Evolutionary conservation across 257 asterid genomes (phyloP).

Genomic region (Mitragyna speciosa): DNA sequence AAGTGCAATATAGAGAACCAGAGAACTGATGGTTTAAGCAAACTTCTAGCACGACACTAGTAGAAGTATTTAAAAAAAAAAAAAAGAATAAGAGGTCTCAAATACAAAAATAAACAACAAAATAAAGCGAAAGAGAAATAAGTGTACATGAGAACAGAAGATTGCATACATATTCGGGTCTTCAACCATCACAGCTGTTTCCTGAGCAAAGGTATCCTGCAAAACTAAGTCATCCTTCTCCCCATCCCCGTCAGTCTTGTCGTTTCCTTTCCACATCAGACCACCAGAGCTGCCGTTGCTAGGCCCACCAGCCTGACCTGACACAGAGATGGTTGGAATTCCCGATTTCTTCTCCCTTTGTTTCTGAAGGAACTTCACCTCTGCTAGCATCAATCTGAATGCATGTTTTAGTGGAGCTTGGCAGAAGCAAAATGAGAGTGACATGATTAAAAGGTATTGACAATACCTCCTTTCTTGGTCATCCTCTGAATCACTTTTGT

Average conservation of each 20-base stretch:
- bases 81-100: background rate
- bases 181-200: constrained; percentile 96
- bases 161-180: constrained; percentile 82
- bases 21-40: background rate
- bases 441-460: background rate
- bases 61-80: too few relatives aligned
- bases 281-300: constrained; percentile 28
- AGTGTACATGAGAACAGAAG: background rate
- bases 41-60: background rate
- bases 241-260: constrained; percentile 62
- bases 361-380: constrained; percentile 89
- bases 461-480: constrained; percentile 41
- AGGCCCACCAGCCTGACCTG: constrained; percentile 26
- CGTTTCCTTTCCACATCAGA: constrained; percentile 46
- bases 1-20: background rate
- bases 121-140: constrained; percentile 3
- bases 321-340: constrained; percentile 60
- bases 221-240: constrained; percentile 94
- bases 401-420: background rate
- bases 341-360: constrained; percentile 88
- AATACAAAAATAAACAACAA: background rate
- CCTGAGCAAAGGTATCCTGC: constrained; percentile 99
- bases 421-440: background rate
- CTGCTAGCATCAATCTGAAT: constrained; percentile 65
- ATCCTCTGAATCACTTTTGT: constrained; percentile 23